These are phyloP conservation scores for Nicotiana sylvestris DNA, from an alignment of 257 asterid species.

Conservation along the genomic window DNA sequence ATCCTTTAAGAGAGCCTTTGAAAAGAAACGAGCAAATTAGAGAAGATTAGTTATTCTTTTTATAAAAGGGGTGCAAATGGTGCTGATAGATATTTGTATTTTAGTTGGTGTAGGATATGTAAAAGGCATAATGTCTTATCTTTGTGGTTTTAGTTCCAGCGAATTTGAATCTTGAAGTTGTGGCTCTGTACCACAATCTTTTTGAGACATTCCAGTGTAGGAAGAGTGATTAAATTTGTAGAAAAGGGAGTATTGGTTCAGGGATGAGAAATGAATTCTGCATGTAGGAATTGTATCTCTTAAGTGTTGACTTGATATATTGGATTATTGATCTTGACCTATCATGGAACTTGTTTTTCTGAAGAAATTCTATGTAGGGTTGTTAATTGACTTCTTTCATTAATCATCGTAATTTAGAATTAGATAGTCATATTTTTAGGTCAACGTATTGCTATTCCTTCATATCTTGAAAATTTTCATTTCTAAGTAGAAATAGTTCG, in stretches of 20 bases:
- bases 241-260: not conserved
- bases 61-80: not conserved
- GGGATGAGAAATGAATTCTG: not conserved
- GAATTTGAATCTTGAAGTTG: not conserved
- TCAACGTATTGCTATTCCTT: conserved; percentile 21
- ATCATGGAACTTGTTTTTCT: not conserved
- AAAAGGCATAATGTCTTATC: not conserved
- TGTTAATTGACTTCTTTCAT: not conserved
- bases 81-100: not conserved
- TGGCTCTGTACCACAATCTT: not conserved
- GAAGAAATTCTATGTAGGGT: not conserved
- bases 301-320: conserved; percentile 5
- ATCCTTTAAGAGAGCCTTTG: not conserved
- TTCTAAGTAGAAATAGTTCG: conserved; percentile 19
- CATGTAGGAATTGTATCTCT: not conserved
- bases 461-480: conserved; percentile 40
- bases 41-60: not conserved
- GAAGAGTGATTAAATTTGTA: not conserved
- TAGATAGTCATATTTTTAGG: not conserved
- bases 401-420: conserved; percentile 10
- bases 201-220: not conserved
- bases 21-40: not conserved
- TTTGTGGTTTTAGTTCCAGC: not conserved
- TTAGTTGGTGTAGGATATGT: not conserved
- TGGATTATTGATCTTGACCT: not conserved